A percentile compares a stretch with the other conserved stretches of the same genome.
These are phyloP conservation scores for Daldinia bambusicola DNA, from an alignment of 495 filamentous ascomycete species.

Conservation along the genomic window DNA sequence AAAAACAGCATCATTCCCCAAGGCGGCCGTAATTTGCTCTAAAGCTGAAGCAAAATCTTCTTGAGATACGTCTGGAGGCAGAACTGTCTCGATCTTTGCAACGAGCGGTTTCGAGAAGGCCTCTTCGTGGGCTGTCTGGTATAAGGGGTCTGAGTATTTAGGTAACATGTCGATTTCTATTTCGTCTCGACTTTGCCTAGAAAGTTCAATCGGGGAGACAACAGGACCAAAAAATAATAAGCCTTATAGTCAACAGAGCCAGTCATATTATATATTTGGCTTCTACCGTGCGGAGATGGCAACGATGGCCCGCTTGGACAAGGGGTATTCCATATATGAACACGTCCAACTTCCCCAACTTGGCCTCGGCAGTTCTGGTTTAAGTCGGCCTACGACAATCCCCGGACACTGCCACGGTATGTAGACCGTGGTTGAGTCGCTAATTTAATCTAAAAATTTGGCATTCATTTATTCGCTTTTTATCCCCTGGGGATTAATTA, in stretches of 20 bases:
- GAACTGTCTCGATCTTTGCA: conserved; percentile 38
- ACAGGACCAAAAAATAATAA: not conserved
- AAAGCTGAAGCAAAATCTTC: conserved; percentile 49
- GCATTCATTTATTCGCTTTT: conserved; percentile 28
- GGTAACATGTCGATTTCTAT: conserved; percentile 13
- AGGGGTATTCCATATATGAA: conserved; percentile 26
- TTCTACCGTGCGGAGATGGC: conserved; percentile 35
- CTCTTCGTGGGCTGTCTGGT: conserved; percentile 43
- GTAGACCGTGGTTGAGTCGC: not conserved
- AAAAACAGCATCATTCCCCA: conserved; percentile 51
- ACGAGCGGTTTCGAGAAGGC: conserved; percentile 43
- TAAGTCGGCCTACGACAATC: conserved; percentile 6
- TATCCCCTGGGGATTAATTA: conserved; percentile 21
- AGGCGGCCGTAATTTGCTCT: conserved; percentile 32
- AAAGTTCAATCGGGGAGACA: not conserved
- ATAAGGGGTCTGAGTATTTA: conserved; percentile 39
- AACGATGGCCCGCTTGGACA: conserved; percentile 14
- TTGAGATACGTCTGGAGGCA: conserved; percentile 56
- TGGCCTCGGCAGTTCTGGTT: conserved; percentile 33
- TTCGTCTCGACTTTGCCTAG: not conserved
- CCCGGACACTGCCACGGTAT: not conserved
- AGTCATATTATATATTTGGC: conserved; percentile 13
- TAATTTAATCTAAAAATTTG: conserved; percentile 8
- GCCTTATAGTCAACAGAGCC: not conserved
- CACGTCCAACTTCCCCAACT: conserved; percentile 31